Percentiles rank a stretch among this genome's conserved stretches.
These are phyloP conservation scores for Sungouiella thailandica DNA, from an alignment of 805 yeast genomes.

Conservation along the genomic window DNA sequence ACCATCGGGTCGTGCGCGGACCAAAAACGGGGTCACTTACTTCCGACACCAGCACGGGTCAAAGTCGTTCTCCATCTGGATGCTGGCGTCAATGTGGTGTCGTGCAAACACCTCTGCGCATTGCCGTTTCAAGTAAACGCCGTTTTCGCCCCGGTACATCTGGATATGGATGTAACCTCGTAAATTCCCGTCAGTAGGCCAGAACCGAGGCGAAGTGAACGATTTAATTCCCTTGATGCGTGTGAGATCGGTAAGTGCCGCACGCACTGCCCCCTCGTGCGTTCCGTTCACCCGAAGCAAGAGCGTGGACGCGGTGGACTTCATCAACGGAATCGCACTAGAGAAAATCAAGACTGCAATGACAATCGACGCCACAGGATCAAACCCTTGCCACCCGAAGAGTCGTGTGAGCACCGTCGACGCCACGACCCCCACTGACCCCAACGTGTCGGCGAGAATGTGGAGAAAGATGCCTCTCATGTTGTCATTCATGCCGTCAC, in stretches of 20 bases:
- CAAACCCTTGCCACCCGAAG: slow-evolving; percentile 71
- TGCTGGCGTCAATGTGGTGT: slow-evolving; percentile 49
- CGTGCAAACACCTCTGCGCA: slow-evolving; percentile 51
- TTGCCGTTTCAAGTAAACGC: slow-evolving; percentile 53
- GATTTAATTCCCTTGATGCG: slow-evolving; percentile 76
- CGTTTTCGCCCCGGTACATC: slow-evolving; percentile 59
- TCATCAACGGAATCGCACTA: slow-evolving; percentile 80
- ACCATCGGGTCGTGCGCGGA: slow-evolving; percentile 14
- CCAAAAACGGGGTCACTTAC: neutral
- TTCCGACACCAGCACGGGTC: slow-evolving; percentile 66
- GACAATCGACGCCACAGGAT: slow-evolving; percentile 85
- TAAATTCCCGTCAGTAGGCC: slow-evolving; percentile 52
- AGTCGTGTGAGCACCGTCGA: slow-evolving; percentile 75
- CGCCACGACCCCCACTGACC: slow-evolving; percentile 94
- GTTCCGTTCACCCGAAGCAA: slow-evolving; percentile 55
- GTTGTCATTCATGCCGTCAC: slow-evolving; percentile 46
- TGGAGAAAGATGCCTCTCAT: slow-evolving; percentile 94
- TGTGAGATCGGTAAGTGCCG: slow-evolving; percentile 61
- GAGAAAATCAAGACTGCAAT: slow-evolving; percentile 76
- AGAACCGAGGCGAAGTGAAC: slow-evolving; percentile 85
- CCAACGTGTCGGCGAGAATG: slow-evolving; percentile 90
- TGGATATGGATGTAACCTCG: slow-evolving; percentile 82
- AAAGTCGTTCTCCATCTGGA: slow-evolving; percentile 64
- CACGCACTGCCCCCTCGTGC: slow-evolving; percentile 60
- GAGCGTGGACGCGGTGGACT: slow-evolving; percentile 72